These are phyloP conservation scores for Cephalotrichum gorgonifer DNA, from an alignment of 2,329 filamentous ascomycete genomes.

Conservation along the genomic window DNA sequence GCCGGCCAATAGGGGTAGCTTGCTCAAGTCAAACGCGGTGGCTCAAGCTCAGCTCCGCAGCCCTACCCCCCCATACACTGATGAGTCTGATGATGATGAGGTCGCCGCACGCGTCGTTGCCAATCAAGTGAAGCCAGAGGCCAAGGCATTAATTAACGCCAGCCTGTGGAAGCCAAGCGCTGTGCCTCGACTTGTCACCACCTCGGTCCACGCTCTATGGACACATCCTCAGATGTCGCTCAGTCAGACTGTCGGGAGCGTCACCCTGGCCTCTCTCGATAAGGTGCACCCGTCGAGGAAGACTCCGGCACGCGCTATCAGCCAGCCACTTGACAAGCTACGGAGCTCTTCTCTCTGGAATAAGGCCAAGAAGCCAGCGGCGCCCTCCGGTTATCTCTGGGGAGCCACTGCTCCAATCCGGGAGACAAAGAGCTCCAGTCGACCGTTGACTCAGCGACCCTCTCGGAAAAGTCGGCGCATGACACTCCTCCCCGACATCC, in stretches of 20 bases:
- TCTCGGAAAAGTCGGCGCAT: constrained; percentile 44
- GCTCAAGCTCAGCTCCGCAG: constrained; percentile 29
- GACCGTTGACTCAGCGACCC: constrained; percentile 40
- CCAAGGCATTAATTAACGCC: background rate
- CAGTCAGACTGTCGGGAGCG: background rate
- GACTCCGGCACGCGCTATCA: constrained; percentile 18
- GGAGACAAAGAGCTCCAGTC: constrained; percentile 18
- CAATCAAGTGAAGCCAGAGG: background rate
- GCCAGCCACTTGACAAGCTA: constrained; percentile 20
- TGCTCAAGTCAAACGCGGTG: constrained; percentile 6
- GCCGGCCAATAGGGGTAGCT: background rate
- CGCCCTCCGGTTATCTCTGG: constrained; percentile 19
- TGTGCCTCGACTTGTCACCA: background rate
- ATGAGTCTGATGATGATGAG: constrained; percentile 28
- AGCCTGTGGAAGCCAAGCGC: background rate
- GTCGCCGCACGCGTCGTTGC: constrained; percentile 1
- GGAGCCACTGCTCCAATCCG: constrained; percentile 5
- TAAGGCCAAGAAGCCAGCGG: constrained; percentile 11
- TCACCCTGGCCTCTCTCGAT: background rate
- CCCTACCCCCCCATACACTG: constrained; percentile 44
- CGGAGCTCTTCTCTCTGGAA: constrained; percentile 28
- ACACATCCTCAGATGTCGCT: background rate
- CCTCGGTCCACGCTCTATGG: background rate
- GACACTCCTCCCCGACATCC: constrained; percentile 51
- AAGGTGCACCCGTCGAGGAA: constrained; percentile 4